phyloP scores from a whole-genome alignment of 1,139 yeast genomes.

The Geotrichum bryndzae region DNA sequence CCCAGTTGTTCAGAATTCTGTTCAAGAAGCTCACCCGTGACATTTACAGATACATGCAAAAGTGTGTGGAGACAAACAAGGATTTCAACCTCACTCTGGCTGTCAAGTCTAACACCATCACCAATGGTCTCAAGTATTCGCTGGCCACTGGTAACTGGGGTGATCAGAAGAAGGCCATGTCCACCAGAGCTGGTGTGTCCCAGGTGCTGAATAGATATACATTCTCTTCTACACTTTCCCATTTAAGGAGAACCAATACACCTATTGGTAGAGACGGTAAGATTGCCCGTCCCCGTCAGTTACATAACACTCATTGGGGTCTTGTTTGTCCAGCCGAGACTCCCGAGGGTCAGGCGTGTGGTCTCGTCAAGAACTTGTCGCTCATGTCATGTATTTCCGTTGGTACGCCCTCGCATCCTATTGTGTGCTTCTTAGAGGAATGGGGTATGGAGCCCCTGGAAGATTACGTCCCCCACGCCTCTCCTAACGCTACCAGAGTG shows the following conservation, averaged over 20 bases:
- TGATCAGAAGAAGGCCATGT: constrained; percentile 98
- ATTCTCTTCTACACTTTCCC: constrained; percentile 93
- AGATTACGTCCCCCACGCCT: constrained; percentile 88
- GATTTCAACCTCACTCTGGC: constrained; percentile 95
- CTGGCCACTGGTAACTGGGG: constrained; percentile 99
- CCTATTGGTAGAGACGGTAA: constrained; percentile 99
- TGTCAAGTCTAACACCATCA: constrained; percentile 92
- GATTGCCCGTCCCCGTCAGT: constrained; percentile 95
- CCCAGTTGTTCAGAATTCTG: constrained; percentile 87
- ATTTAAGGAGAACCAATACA: constrained; percentile 96
- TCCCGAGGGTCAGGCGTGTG: constrained; percentile 99
- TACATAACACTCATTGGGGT: constrained; percentile 99
- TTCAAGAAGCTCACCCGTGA: constrained; percentile 92
- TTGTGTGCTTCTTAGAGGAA: constrained; percentile 86
- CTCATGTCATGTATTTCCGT: constrained; percentile 97
- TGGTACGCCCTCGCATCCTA: constrained; percentile 96
- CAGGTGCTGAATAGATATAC: constrained; percentile 97
- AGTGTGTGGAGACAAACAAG: constrained; percentile 96
- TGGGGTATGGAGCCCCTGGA: constrained; percentile 99
- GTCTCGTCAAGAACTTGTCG: constrained; percentile 91
- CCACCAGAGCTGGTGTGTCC: constrained; percentile 98
- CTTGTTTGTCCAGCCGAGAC: constrained; percentile 99
- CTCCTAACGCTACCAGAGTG: constrained; percentile 88
- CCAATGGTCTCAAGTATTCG: constrained; percentile 95
- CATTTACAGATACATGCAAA: constrained; percentile 95